phyloP scores from a whole-genome alignment of 768 basidiomycete genomes.

The Tulasnella sp. region DNA sequence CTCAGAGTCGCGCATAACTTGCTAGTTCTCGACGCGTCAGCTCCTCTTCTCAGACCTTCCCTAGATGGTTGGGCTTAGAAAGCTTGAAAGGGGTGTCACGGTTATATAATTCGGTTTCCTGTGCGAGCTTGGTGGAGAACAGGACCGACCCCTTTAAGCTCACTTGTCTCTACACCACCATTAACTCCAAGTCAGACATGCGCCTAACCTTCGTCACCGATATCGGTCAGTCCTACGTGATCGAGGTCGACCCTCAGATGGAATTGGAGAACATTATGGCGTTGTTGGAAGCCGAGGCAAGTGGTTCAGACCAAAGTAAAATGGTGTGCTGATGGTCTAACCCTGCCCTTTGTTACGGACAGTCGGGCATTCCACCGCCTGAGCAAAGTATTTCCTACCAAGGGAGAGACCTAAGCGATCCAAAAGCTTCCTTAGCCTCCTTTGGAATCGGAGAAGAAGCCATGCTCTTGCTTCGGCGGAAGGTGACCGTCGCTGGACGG shows the following conservation, averaged over 20 bases:
- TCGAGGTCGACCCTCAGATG: slow-evolving; percentile 89
- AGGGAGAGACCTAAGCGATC: slow-evolving; percentile 59
- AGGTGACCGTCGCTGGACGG: slow-evolving; percentile 49
- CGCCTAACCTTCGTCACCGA: slow-evolving; percentile 41
- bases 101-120: background rate
- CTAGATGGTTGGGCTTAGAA: background rate
- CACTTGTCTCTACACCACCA: background rate
- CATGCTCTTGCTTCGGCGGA: slow-evolving; percentile 64
- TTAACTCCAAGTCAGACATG: slow-evolving; percentile 31
- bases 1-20: background rate
- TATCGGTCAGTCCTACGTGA: slow-evolving; percentile 36
- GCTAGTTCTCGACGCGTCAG: background rate
- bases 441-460: slow-evolving; percentile 63
- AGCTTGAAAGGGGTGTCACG: background rate
- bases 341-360: slow-evolving; percentile 7
- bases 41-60: background rate
- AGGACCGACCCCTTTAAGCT: background rate
- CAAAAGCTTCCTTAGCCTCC: slow-evolving; percentile 62
- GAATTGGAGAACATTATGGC: slow-evolving; percentile 90
- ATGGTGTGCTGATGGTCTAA: background rate
- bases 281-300: slow-evolving; percentile 89
- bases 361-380: slow-evolving; percentile 68
- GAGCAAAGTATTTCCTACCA: slow-evolving; percentile 73
- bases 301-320: slow-evolving; percentile 32
- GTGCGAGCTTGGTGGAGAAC: background rate